phyloP scores from a whole-genome alignment of 768 basidiomycete species.

The Xerocomellus chrysenteron region DNA sequence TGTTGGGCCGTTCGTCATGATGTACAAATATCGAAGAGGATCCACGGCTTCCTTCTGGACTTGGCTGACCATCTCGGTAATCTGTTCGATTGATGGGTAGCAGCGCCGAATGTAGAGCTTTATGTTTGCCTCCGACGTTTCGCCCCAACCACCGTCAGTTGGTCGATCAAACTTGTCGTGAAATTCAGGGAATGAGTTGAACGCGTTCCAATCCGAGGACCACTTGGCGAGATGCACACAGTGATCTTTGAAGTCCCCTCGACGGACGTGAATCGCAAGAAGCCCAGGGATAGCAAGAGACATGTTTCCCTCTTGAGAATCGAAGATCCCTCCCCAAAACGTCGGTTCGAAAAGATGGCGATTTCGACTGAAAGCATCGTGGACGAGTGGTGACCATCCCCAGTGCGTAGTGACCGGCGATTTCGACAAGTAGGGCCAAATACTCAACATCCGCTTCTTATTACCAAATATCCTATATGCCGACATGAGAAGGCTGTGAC shows the following conservation, averaged over 20 bases:
- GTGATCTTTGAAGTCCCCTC: constrained; percentile 50
- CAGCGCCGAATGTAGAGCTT: constrained; percentile 38
- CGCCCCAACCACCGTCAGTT: constrained; percentile 15
- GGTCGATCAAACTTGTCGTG: constrained; percentile 39
- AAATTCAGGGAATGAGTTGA: constrained; percentile 44
- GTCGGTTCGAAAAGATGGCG: constrained; percentile 23
- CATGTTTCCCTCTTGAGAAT: not conserved
- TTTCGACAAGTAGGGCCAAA: constrained; percentile 33
- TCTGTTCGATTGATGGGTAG: constrained; percentile 43
- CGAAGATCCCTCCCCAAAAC: not conserved
- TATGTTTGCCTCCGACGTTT: constrained; percentile 16
- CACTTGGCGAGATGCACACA: constrained; percentile 40
- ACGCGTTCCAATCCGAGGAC: constrained; percentile 40
- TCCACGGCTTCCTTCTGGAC: constrained; percentile 28
- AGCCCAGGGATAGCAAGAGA: constrained; percentile 36
- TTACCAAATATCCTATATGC: constrained; percentile 35
- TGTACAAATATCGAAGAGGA: constrained; percentile 40
- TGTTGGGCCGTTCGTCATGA: constrained; percentile 47
- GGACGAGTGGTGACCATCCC: constrained; percentile 39
- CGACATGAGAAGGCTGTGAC: not conserved
- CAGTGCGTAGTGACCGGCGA: constrained; percentile 38
- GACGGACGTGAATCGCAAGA: constrained; percentile 50
- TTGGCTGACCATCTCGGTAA: constrained; percentile 39
- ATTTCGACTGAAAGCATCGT: constrained; percentile 33
- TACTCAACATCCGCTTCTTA: constrained; percentile 31